A percentile compares a stretch with the other conserved stretches of the same genome.
These are phyloP conservation scores for Collariella sp. DNA, from an alignment of 495 filamentous ascomycete genomes.

Conservation along the genomic window DNA sequence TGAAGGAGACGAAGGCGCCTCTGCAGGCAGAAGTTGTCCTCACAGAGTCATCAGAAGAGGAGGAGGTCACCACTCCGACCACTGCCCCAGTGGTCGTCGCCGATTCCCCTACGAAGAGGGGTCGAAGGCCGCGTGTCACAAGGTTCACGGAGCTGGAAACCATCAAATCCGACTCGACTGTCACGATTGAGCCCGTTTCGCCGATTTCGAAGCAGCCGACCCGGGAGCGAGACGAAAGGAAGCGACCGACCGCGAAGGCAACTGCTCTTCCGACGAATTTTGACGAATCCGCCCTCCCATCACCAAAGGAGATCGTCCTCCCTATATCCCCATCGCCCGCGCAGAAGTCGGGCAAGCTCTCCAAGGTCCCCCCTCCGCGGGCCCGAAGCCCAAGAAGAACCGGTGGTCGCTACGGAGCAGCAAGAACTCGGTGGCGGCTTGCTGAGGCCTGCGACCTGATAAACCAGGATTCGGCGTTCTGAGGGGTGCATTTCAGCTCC, in stretches of 20 bases:
- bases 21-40: neutral
- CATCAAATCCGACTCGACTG: slow-evolving; percentile 19
- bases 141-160: slow-evolving; percentile 19
- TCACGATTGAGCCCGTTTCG: slow-evolving; percentile 1
- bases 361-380: slow-evolving; percentile 13
- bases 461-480: too few relatives aligned
- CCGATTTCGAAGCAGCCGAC: neutral
- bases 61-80: neutral
- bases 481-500: too few relatives aligned
- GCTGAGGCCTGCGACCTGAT: too few relatives aligned
- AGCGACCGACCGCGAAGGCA: neutral
- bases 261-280: slow-evolving; percentile 15
- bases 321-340: neutral
- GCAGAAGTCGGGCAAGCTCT: slow-evolving; percentile 19
- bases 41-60: neutral
- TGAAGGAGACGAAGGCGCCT: neutral
- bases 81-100: neutral
- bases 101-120: slow-evolving; percentile 1
- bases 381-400: slow-evolving; percentile 18
- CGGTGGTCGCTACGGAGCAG: slow-evolving; percentile 21
- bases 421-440: slow-evolving; percentile 17
- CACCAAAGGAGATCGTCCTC: slow-evolving; percentile 9
- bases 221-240: slow-evolving; percentile 8
- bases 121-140: slow-evolving; percentile 7
- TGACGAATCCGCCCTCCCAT: slow-evolving; percentile 11